Evolutionary conservation across 1,284 basidiomycete species (phyloP).

Genomic region (Lignosus rhinocerotis): DNA sequence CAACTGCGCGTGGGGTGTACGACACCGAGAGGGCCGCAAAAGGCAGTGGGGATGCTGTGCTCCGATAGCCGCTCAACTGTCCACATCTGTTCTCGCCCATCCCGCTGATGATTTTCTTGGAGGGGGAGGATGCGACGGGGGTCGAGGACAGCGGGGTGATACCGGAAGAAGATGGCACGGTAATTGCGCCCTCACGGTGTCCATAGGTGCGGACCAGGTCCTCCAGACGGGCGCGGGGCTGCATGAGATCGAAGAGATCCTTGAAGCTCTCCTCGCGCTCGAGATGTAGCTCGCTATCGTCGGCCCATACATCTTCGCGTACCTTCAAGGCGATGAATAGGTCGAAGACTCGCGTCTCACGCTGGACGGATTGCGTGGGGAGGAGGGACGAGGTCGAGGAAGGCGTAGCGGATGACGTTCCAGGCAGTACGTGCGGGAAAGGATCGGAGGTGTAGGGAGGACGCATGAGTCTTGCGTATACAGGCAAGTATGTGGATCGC

Average conservation of each 20-base stretch:
- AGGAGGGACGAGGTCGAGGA: constrained; percentile 28
- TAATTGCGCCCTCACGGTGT: constrained; percentile 51
- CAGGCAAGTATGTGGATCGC: constrained; percentile 67
- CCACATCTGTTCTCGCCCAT: background rate
- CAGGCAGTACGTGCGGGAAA: constrained; percentile 51
- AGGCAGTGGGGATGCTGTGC: constrained; percentile 35
- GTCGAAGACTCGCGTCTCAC: constrained; percentile 74
- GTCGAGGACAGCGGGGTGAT: constrained; percentile 17
- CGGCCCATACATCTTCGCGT: constrained; percentile 70
- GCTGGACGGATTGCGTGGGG: constrained; percentile 45
- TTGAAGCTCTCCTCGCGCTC: constrained; percentile 71
- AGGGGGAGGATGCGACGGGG: constrained; percentile 14
- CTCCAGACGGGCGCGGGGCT: constrained; percentile 70
- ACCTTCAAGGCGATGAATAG: constrained; percentile 76
- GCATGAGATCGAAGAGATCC: constrained; percentile 73
- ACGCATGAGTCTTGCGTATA: constrained; percentile 62
- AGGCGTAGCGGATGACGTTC: constrained; percentile 69
- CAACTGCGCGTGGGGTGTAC: constrained; percentile 59
- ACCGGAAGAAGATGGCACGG: constrained; percentile 13
- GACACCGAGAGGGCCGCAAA: constrained; percentile 56
- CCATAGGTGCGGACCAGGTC: constrained; percentile 68
- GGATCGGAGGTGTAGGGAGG: constrained; percentile 73
- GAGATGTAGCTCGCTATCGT: constrained; percentile 71
- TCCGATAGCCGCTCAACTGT: constrained; percentile 3
- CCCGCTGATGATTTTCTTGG: constrained; percentile 5